Percentiles rank a stretch among this genome's conserved stretches.
phyloP scores from a whole-genome alignment of 257 asterid genomes.

The Solanum pinnatisectum region DNA sequence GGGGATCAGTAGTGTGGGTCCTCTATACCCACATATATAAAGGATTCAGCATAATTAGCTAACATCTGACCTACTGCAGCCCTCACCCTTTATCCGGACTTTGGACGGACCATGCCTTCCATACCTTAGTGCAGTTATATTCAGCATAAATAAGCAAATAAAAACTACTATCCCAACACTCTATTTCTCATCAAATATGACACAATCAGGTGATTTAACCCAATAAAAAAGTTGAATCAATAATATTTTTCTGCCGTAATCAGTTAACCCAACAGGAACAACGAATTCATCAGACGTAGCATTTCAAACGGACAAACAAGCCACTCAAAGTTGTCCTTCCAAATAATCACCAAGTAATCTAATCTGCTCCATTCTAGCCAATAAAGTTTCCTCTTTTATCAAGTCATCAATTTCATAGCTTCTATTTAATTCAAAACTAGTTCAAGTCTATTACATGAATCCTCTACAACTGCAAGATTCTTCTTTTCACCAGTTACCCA shows the following conservation, averaged over 20 bases:
- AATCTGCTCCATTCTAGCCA: neutral
- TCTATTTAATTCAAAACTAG: no score
- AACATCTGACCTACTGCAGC: neutral
- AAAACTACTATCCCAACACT: neutral
- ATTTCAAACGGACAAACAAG: neutral
- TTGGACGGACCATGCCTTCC: neutral
- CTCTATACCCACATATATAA: neutral
- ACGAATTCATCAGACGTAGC: neutral
- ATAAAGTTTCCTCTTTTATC: neutral
- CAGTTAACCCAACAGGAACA: neutral
- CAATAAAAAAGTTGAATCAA: neutral
- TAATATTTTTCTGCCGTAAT: neutral
- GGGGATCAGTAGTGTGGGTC: neutral
- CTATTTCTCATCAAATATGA: neutral
- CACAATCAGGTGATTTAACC: neutral
- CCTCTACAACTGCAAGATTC: neutral
- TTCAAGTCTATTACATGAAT: no score
- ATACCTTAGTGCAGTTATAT: neutral
- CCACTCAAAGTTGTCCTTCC: neutral
- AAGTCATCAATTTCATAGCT: neutral
- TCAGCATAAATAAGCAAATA: neutral
- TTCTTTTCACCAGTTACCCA: neutral
- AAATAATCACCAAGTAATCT: neutral
- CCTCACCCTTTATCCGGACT: neutral
- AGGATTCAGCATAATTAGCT: neutral